Base-by-base conservation (phyloP, 805 yeast genomes). In the Nakazawaea wickerhamii region DNA sequence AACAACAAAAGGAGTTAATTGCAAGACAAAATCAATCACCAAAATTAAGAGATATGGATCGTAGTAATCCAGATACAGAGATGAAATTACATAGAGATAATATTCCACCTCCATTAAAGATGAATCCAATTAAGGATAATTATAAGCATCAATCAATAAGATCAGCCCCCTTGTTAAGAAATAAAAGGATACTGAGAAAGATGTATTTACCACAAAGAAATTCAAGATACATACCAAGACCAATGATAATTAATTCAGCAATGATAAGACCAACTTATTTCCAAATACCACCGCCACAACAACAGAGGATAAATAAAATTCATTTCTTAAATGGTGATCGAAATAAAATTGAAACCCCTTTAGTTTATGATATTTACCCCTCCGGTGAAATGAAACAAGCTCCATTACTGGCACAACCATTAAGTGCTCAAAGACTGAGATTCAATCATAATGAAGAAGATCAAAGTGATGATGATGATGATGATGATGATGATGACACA, bases 331-430 rank as follows among this genome's bases (percentile, higher is more conserved):
- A 9, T 27, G 15, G 14, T 15, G 8, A 27, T n/a, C n/a, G n/a
- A n/a, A n/a, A n/a, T n/a, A n/a, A n/a, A n/a, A n/a, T n/a, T n/a
- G n/a, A n/a, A n/a, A n/a, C 14, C 2, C 31, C 31, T 4, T 27
- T 57, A 3, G 70, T 66, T 2, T 57, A 67, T 4, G 75, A 69
- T 47, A 70, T 69, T 5, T 69, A 61, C 48, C 63, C 57, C 36
- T 68, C 65, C 1, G 70, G 65, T 43, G 54, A 53, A 34, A 52
- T 60, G 28, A 58, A 58, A 38, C 61, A 55, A 2, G 73, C 73
- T 0, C 75, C 74, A 8, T 45, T 64, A 32, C 55, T 53, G 23
- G 61, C 71, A 20, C 75, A 69, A 50, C 73, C 75, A 10, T 58
- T 68, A 5, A 61, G 68, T 25, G 64, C 73, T 1, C 72, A 67